These are phyloP conservation scores for baker's yeast (Saccharomyces cerevisiae) DNA, from an alignment of 805 yeast genomes.

Conservation along the genomic window DNA sequence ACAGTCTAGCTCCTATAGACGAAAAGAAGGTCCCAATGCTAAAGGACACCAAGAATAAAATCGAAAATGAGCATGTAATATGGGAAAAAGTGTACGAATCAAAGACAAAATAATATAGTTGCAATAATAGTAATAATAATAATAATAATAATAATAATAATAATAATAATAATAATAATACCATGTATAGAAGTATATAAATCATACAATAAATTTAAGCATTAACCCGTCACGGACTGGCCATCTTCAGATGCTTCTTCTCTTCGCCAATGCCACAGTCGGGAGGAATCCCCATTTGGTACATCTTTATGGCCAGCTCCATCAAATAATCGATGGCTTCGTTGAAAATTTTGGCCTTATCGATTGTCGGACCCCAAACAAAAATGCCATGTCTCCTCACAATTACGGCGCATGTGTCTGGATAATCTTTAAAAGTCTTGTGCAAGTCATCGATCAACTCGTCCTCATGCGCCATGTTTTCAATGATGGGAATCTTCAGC, in stretches of 20 bases:
- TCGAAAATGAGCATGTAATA: conserved; percentile 21
- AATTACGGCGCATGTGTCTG: conserved; percentile 74
- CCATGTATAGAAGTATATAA: conserved; percentile 1
- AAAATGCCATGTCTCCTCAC: conserved; percentile 91
- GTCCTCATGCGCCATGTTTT: conserved; percentile 83
- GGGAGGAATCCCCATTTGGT: conserved; percentile 55
- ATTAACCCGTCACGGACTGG: conserved; percentile 5
- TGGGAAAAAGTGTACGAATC: conserved; percentile 18
- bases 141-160: not conserved
- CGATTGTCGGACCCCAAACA: conserved; percentile 91
- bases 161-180: not conserved
- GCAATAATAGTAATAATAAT: not conserved
- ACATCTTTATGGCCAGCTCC: conserved; percentile 80
- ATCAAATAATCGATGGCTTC: conserved; percentile 88
- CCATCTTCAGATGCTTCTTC: conserved; percentile 14
- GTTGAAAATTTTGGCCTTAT: conserved; percentile 89
- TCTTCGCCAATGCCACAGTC: conserved; percentile 31
- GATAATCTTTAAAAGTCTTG: conserved; percentile 58
- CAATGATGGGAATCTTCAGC: conserved; percentile 80
- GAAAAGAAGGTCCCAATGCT: conserved; percentile 14
- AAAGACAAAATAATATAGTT: not conserved
- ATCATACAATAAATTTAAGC: conserved; percentile 1
- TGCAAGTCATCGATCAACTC: conserved; percentile 62
- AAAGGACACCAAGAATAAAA: conserved; percentile 20
- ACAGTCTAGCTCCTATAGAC: not conserved